Conservation (phyloP, 257 asterid genomes). For the Penstemon eatonii region DNA sequence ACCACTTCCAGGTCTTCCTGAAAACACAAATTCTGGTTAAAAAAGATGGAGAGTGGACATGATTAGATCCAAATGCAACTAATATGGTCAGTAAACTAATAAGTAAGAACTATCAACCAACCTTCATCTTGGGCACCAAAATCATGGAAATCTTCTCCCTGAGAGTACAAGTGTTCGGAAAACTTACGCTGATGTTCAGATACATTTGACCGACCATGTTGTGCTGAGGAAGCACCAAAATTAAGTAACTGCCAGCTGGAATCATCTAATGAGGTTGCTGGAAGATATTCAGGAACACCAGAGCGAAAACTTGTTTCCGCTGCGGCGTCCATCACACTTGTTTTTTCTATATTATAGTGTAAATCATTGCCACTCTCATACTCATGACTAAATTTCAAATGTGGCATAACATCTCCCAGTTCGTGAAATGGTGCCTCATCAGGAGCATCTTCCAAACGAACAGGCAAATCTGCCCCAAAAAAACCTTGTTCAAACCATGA, state of each 20-base stretch:
- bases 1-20: conserved; percentile 83
- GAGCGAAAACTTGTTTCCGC: conserved; percentile 42
- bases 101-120: conserved; percentile 31
- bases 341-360: conserved; percentile 44
- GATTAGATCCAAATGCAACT: conserved; percentile 23
- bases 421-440: conserved; percentile 71
- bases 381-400: conserved; percentile 54
- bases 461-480: conserved; percentile 89
- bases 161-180: conserved; percentile 45
- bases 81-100: conserved; percentile 19
- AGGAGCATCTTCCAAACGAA: conserved; percentile 86
- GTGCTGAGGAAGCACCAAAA: conserved; percentile 50
- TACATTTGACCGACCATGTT: conserved; percentile 42
- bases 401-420: conserved; percentile 93
- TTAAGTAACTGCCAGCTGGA: conserved; percentile 58
- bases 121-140: conserved; percentile 77
- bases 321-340: conserved; percentile 43
- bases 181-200: conserved; percentile 49
- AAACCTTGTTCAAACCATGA: conserved; percentile 99
- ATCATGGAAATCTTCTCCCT: conserved; percentile 49
- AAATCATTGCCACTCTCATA: conserved; percentile 42
- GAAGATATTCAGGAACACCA: conserved; percentile 45
- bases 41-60: conserved; percentile 15
- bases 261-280: conserved; percentile 40
- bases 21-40: conserved; percentile 69